Evolutionary conservation across 139 green algal genomes (phyloP).

Genomic region (Spirogloea muscicola): DNA sequence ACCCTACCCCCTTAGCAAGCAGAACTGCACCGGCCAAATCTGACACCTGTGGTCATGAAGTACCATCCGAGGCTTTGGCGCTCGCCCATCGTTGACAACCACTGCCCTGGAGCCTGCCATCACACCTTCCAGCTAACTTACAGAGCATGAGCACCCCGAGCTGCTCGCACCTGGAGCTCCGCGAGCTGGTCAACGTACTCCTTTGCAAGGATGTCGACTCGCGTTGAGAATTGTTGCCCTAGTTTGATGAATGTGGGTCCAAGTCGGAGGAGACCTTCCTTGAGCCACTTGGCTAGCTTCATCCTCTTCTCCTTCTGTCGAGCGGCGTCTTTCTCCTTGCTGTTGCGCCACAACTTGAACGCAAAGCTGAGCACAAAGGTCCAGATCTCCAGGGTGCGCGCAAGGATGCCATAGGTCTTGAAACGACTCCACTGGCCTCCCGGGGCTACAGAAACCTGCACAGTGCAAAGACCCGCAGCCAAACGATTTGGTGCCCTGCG

Average conservation of each 20-base stretch:
- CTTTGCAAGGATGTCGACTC: constrained; percentile 80
- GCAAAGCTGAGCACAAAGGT: constrained; percentile 83
- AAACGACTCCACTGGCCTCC: constrained; percentile 46
- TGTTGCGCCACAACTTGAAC: constrained; percentile 42
- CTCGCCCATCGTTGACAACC: too few relatives aligned
- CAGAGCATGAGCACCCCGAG: background rate
- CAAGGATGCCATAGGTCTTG: constrained; percentile 49
- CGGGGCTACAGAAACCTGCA: constrained; percentile 45
- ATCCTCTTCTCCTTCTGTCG: constrained; percentile 23
- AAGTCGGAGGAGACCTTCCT: constrained; percentile 86
- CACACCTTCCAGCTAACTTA: too few relatives aligned
- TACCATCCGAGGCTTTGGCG: too few relatives aligned
- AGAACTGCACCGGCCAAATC: too few relatives aligned
- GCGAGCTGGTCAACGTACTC: constrained; percentile 96
- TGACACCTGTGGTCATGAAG: too few relatives aligned
- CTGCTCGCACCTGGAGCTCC: constrained; percentile 73
- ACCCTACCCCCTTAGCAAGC: too few relatives aligned
- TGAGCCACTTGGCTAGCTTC: constrained; percentile 87
- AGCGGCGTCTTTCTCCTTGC: too few relatives aligned
- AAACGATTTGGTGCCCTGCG: too few relatives aligned
- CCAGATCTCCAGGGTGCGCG: constrained; percentile 92
- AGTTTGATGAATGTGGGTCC: constrained; percentile 96
- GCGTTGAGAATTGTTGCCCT: constrained; percentile 94
- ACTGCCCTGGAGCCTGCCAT: too few relatives aligned
- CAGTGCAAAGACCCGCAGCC: too few relatives aligned